Percentiles rank a stretch among this genome's conserved stretches.
Evolutionary conservation across 768 basidiomycete genomes (phyloP).

Genomic region (Rhizopogon roseolus): DNA sequence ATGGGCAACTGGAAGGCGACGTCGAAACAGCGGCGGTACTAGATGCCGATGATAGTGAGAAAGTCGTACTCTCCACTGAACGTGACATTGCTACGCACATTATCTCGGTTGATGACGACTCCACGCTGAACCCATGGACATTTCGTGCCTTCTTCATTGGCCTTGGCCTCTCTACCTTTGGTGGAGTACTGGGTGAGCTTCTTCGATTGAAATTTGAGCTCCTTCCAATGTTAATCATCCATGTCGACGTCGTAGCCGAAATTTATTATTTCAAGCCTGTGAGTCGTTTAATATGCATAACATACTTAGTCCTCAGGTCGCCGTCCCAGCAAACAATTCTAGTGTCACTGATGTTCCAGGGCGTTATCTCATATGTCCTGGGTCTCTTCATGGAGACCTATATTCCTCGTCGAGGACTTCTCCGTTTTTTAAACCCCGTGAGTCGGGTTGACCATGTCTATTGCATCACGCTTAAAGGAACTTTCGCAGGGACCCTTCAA

Average conservation of each 20-base stretch:
- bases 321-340: slow-evolving; percentile 40
- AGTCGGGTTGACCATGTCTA: too few relatives aligned
- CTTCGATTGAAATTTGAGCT: background rate
- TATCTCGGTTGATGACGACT: slow-evolving; percentile 39
- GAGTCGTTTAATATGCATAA: slow-evolving; percentile 3
- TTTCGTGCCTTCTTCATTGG: slow-evolving; percentile 42
- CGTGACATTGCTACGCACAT: slow-evolving; percentile 40
- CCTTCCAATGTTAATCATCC: slow-evolving; percentile 4
- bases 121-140: slow-evolving; percentile 41
- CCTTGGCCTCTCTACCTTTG: slow-evolving; percentile 41
- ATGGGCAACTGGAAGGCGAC: slow-evolving; percentile 25
- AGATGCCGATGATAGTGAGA: slow-evolving; percentile 16
- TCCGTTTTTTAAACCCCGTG: slow-evolving; percentile 49
- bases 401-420: slow-evolving; percentile 39
- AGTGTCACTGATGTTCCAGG: slow-evolving; percentile 51
- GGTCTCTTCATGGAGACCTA: slow-evolving; percentile 40
- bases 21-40: slow-evolving; percentile 24
- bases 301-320: too few relatives aligned
- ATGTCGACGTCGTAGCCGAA: slow-evolving; percentile 27
- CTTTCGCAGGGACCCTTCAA: slow-evolving; percentile 45
- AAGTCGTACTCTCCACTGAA: slow-evolving; percentile 33
- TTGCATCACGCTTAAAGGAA: too few relatives aligned
- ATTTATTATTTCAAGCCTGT: slow-evolving; percentile 54
- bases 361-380: slow-evolving; percentile 44
- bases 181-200: slow-evolving; percentile 39